A percentile compares a stretch with the other conserved stretches of the same genome.
Conservation (phyloP, 108 stramenopile genomes). For the Stephanodiscus minutulus region DNA sequence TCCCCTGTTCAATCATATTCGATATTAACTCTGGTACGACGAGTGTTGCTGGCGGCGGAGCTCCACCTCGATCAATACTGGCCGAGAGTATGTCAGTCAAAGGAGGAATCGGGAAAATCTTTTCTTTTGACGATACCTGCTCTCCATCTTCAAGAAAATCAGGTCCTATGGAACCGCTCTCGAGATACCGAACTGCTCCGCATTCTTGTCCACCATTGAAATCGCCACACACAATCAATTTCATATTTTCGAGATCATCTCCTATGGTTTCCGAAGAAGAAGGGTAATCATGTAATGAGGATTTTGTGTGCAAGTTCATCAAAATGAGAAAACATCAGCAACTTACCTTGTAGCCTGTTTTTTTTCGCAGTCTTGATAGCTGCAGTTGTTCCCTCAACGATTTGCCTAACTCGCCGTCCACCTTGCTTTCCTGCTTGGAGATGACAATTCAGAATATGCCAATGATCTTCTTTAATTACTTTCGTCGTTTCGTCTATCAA, state of each 20-base stretch:
- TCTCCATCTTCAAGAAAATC: constrained; percentile 84
- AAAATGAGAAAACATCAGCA: neutral
- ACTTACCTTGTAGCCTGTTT: constrained; percentile 56
- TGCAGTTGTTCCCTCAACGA: constrained; percentile 76
- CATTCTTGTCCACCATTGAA: constrained; percentile 87
- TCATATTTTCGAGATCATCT: constrained; percentile 43
- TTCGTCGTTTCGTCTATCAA: constrained; percentile 6
- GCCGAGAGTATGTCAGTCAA: constrained; percentile 54
- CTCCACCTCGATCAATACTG: constrained; percentile 27
- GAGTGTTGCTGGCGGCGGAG: constrained; percentile 68
- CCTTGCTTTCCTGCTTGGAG: constrained; percentile 89
- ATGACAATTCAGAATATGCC: constrained; percentile 90
- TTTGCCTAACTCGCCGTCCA: constrained; percentile 81
- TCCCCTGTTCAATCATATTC: constrained; percentile 53
- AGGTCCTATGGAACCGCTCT: constrained; percentile 70
- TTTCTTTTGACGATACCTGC: constrained; percentile 60
- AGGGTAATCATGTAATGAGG: neutral
- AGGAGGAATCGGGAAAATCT: constrained; percentile 62
- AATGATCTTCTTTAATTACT: constrained; percentile 23
- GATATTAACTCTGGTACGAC: constrained; percentile 86
- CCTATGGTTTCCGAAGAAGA: constrained; percentile 20
- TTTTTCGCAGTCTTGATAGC: constrained; percentile 71
- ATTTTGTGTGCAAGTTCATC: neutral
- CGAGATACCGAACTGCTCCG: constrained; percentile 76
- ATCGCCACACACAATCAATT: constrained; percentile 86